phyloP scores from a whole-genome alignment of 164 flowering plant genomes.

The Santalum album region DNA sequence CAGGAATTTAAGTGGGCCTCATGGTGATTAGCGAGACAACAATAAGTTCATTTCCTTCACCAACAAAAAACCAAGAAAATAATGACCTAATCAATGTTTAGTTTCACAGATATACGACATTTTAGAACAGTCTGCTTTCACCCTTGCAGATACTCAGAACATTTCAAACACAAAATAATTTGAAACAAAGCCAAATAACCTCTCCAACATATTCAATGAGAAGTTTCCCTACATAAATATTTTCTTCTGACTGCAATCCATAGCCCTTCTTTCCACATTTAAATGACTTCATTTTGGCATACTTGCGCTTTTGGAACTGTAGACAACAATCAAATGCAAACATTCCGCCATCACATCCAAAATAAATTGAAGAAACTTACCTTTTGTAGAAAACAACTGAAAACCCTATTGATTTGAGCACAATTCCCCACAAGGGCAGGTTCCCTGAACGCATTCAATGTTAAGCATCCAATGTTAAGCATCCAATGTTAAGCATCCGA shows the following conservation, averaged over 20 bases:
- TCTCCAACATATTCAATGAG: conserved; percentile 98
- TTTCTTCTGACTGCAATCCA: conserved; percentile 66
- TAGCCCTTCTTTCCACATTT: conserved; percentile 84
- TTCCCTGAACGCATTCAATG: conserved; percentile 85
- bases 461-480: conserved; percentile 97
- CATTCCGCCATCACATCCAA: not conserved
- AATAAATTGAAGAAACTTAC: not conserved
- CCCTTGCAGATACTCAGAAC: too few relatives aligned
- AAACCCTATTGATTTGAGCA: conserved; percentile 93
- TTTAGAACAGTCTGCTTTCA: too few relatives aligned
- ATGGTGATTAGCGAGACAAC: too few relatives aligned
- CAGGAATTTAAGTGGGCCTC: too few relatives aligned
- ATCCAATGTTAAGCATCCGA: conserved; percentile 86
- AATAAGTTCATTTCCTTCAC: too few relatives aligned
- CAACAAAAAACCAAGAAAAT: too few relatives aligned
- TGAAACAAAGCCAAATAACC: conserved; percentile 30
- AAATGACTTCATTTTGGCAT: conserved; percentile 55
- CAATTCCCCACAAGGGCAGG: conserved; percentile 90
- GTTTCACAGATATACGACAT: too few relatives aligned
- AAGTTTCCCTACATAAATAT: conserved; percentile 66
- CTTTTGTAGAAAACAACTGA: conserved; percentile 2
- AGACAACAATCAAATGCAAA: conserved; percentile 10
- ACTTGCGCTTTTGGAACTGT: conserved; percentile 87
- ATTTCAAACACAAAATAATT: conserved; percentile 1
- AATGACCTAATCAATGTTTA: too few relatives aligned